Base-by-base conservation (phyloP, 2,329 filamentous ascomycete genomes). In the Colletotrichum sp. region DNA sequence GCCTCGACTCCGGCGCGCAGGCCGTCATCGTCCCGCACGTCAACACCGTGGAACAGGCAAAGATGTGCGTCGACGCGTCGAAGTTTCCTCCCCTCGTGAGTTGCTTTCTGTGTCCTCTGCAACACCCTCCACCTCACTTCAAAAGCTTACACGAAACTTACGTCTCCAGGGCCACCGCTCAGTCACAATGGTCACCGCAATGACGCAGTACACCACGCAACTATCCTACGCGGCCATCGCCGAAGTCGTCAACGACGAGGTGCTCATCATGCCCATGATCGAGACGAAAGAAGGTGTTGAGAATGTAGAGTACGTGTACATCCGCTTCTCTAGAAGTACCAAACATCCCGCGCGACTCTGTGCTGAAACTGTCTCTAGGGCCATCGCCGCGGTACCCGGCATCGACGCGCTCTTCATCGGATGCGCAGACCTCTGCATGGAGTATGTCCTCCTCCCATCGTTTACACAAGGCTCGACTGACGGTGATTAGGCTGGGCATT, bases 1-100 rank as follows among this genome's bases (percentile, higher is more conserved):
- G 88, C n/a, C 82, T 90, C 36, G 88, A 90, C 73, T 85, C 87
- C 57, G 88, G 88, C 44, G 88, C 88, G 59, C 88, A 90, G 66
- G 88, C 87, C 15, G 84, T 90, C 74, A 85, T 90, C 73, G 87
- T 90, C 0, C 89, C 89, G 4, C 83, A 85, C 63, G 84, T 88
- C 75, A 86, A 86, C 78, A 89, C 84, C 7, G 86, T 84, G 6
- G 85, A 89, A 12, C 86, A 89, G 77, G 88, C 87, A 28, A 82
- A 80, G 69, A 81, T 86, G 64, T 84, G 89, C 16, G 88, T 90
- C 10, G 82, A 84, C 77, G 85, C 86, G 12, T 85, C 88, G 78
- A 90, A 90, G 77, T 90, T 90, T 70, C 89, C 89, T 3, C 89
- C 88, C 3, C 80, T 83, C 72, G 89, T 74, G 7, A 24, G 66